phyloP scores from a whole-genome alignment of 345 rosid genomes.

The Populus alba region DNA sequence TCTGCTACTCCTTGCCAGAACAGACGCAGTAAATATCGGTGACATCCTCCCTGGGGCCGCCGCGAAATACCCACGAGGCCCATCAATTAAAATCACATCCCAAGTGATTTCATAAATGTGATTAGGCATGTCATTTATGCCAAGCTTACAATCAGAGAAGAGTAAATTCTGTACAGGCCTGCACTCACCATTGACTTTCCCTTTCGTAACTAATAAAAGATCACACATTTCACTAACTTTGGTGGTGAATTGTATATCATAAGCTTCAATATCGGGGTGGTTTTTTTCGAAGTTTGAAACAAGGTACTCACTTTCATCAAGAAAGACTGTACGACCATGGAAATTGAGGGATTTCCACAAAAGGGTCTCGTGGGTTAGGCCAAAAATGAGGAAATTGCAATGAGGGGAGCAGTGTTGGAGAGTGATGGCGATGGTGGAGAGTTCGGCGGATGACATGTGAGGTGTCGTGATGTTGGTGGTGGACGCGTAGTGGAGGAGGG shows the following conservation, averaged over 20 bases:
- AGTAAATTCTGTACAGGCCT: conserved; percentile 83
- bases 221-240: conserved; percentile 50
- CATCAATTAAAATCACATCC: conserved; percentile 81
- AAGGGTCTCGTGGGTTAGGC: conserved; percentile 78
- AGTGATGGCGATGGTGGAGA: conserved; percentile 49
- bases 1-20: conserved; percentile 62
- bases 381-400: conserved; percentile 73
- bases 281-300: conserved; percentile 60
- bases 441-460: conserved; percentile 67
- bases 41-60: conserved; percentile 85
- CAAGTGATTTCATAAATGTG: conserved; percentile 71
- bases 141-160: conserved; percentile 80
- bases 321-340: conserved; percentile 67
- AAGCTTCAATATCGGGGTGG: conserved; percentile 66
- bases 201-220: conserved; percentile 39
- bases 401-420: conserved; percentile 42
- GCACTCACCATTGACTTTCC: conserved; percentile 49
- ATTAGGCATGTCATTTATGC: conserved; percentile 78
- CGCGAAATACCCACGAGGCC: conserved; percentile 61
- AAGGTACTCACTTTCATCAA: conserved; percentile 68
- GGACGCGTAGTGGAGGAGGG: conserved; percentile 75
- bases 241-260: conserved; percentile 75
- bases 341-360: conserved; percentile 74
- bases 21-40: conserved; percentile 75
- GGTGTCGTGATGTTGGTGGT: conserved; percentile 43